Percentiles rank a stretch among this genome's conserved stretches.
Evolutionary conservation across 177 flowering plant genomes (phyloP).

Genomic region (Vitis hybrid): DNA sequence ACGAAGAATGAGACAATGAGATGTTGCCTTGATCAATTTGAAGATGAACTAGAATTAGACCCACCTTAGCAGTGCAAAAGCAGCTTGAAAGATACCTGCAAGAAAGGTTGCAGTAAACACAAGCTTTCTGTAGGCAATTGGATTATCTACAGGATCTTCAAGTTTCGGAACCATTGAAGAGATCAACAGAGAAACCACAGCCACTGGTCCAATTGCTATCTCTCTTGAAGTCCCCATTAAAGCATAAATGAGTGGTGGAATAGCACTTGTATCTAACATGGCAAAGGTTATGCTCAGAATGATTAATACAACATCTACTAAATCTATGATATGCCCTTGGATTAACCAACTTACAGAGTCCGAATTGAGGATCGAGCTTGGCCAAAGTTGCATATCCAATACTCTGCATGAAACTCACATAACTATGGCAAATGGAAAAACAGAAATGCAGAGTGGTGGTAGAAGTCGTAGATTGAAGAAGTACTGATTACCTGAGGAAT

Average conservation of each 20-base stretch:
- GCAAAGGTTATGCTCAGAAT: not conserved
- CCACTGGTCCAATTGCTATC: conserved; percentile 52
- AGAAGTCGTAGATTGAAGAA: no score
- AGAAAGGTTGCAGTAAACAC: conserved; percentile 50
- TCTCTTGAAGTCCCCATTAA: conserved; percentile 43
- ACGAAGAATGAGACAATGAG: not conserved
- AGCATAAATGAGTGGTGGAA: conserved; percentile 42
- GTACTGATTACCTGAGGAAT: conserved; percentile 62
- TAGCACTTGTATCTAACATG: conserved; percentile 34
- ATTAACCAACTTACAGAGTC: conserved; percentile 52
- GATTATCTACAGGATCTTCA: conserved; percentile 30
- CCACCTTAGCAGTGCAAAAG: conserved; percentile 46
- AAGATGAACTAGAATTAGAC: not conserved
- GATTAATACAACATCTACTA: not conserved
- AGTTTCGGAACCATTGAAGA: conserved; percentile 37
- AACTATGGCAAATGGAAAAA: not conserved
- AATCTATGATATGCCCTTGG: not conserved
- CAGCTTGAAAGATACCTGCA: conserved; percentile 48
- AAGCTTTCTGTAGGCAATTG: conserved; percentile 28
- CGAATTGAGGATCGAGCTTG: conserved; percentile 71
- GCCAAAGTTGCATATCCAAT: conserved; percentile 76
- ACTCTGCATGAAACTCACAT: conserved; percentile 34
- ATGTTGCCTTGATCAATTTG: no score
- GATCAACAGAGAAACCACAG: conserved; percentile 46
- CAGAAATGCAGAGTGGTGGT: conserved; percentile 11